Evolutionary conservation across 1,284 basidiomycete genomes (phyloP).

Genomic region (Puccinia hordei): DNA sequence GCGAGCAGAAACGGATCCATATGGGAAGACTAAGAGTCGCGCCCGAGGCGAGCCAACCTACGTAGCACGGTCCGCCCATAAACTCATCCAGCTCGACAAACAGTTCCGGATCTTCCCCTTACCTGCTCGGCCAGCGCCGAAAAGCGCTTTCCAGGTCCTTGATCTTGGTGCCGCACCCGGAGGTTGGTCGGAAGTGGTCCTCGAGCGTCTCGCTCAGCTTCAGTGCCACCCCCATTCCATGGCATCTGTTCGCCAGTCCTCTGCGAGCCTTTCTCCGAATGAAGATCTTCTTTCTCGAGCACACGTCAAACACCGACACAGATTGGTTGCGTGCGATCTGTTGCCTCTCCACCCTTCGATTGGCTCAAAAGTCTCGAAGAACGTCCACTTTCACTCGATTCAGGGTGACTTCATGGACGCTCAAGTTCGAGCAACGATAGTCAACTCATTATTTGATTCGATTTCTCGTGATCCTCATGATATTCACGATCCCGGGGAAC

Average conservation of each 20-base stretch:
- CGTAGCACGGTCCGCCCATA: slow-evolving; percentile 32
- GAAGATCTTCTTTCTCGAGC: neutral
- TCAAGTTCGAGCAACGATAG: neutral
- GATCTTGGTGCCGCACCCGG: slow-evolving; percentile 48
- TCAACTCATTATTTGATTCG: slow-evolving; percentile 8
- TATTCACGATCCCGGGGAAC: neutral
- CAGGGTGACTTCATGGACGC: slow-evolving; percentile 16
- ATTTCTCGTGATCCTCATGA: neutral
- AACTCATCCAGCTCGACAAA: slow-evolving; percentile 31
- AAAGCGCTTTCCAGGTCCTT: slow-evolving; percentile 1
- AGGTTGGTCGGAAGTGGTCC: slow-evolving; percentile 31
- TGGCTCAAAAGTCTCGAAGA: neutral
- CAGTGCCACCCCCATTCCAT: neutral
- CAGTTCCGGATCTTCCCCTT: slow-evolving; percentile 18
- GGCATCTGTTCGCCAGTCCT: neutral
- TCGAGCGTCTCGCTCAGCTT: neutral
- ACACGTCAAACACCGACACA: neutral
- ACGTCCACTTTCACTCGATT: slow-evolving; percentile 22
- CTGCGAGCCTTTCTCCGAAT: neutral
- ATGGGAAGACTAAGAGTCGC: slow-evolving; percentile 22
- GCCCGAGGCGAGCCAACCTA: slow-evolving; percentile 27
- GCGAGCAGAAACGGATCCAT: slow-evolving; percentile 39
- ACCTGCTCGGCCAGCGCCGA: neutral
- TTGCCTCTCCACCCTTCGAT: slow-evolving; percentile 18
- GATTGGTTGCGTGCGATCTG: slow-evolving; percentile 41